Conservation (phyloP, 352 stramenopile species). For the Globisporangium echinulatum region DNA sequence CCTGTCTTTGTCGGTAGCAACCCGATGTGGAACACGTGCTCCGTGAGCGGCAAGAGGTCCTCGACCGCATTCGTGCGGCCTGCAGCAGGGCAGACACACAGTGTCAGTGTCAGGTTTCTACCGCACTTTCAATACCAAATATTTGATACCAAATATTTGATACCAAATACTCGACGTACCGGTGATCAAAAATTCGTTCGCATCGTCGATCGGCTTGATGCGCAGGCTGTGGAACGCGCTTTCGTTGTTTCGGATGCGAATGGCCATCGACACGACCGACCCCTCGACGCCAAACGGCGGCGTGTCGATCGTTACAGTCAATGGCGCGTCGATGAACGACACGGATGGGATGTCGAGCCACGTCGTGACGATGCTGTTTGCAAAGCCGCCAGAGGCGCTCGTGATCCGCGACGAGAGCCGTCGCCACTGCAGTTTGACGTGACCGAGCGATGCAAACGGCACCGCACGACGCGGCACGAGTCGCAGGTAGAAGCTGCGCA, state of each 20-base stretch:
- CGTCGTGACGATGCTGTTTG: constrained; percentile 58
- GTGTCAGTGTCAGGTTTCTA: no score
- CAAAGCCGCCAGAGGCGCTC: constrained; percentile 15
- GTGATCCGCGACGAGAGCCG: constrained; percentile 48
- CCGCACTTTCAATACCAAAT: background rate
- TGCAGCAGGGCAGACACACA: constrained; percentile 2
- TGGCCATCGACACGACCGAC: constrained; percentile 40
- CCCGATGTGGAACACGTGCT: constrained; percentile 55
- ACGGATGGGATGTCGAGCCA: constrained; percentile 57
- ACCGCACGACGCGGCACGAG: constrained; percentile 37
- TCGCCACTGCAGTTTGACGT: constrained; percentile 54
- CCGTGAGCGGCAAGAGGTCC: constrained; percentile 64
- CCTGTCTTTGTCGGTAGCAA: constrained; percentile 75
- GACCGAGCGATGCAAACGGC: constrained; percentile 44
- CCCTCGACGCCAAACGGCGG: constrained; percentile 73
- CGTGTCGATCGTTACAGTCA: constrained; percentile 59
- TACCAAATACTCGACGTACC: constrained; percentile 16
- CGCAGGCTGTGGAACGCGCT: constrained; percentile 58
- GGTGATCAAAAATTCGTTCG: constrained; percentile 70
- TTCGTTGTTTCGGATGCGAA: constrained; percentile 72
- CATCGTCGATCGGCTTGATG: constrained; percentile 64
- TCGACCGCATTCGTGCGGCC: constrained; percentile 66
- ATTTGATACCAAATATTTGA: background rate
- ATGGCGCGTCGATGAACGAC: constrained; percentile 57
- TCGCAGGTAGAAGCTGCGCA: constrained; percentile 52